Conservation (phyloP, 768 basidiomycete species). For the Terana coerulea region DNA sequence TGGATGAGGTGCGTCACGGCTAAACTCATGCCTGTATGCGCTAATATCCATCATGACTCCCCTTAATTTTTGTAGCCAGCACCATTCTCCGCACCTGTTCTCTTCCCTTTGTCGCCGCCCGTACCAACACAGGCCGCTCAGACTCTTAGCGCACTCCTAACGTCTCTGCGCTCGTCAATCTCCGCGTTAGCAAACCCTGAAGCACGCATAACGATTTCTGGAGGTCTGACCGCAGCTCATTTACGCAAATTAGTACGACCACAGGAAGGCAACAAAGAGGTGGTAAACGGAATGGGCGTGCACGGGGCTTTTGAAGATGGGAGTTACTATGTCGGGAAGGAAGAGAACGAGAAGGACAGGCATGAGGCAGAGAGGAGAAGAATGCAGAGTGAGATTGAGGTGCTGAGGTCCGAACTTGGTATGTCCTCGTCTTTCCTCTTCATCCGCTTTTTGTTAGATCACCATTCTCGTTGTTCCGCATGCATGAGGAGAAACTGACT, state of each 20-base stretch:
- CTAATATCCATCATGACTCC: too few relatives aligned
- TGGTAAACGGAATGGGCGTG: neutral
- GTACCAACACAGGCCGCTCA: slow-evolving; percentile 21
- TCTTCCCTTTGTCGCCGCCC: slow-evolving; percentile 26
- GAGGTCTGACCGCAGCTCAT: neutral
- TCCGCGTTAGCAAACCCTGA: slow-evolving; percentile 22
- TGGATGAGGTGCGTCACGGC: too few relatives aligned
- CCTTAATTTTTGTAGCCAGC: slow-evolving; percentile 29
- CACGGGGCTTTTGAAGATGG: too few relatives aligned
- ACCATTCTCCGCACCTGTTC: slow-evolving; percentile 36
- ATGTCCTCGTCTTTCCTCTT: slow-evolving; percentile 14
- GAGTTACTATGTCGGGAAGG: too few relatives aligned
- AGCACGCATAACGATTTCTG: neutral
- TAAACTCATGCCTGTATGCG: too few relatives aligned
- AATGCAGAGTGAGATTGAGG: slow-evolving; percentile 46
- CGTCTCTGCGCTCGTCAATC: slow-evolving; percentile 22
- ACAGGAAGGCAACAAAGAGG: neutral
- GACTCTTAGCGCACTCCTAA: slow-evolving; percentile 22
- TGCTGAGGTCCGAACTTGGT: slow-evolving; percentile 60
- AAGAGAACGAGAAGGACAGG: slow-evolving; percentile 4
- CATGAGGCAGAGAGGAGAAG: slow-evolving; percentile 39
- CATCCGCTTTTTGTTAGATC: neutral
- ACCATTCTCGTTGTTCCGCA: neutral
- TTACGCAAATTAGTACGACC: too few relatives aligned
- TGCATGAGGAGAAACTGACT: too few relatives aligned